These are phyloP conservation scores for Corymbia maculata DNA, from an alignment of 345 rosid genomes.

Conservation along the genomic window DNA sequence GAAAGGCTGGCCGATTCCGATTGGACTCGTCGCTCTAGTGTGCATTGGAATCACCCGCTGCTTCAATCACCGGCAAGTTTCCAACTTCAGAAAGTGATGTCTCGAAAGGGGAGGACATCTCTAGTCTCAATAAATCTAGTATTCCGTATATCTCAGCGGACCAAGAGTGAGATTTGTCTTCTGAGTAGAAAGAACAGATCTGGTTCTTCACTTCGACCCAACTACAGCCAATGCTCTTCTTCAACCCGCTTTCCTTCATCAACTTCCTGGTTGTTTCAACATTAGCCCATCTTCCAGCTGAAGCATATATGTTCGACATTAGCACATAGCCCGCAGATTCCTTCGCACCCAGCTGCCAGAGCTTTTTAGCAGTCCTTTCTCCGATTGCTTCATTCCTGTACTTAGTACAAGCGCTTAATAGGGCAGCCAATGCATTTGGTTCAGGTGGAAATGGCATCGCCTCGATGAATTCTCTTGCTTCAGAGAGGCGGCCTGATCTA, in stretches of 20 bases:
- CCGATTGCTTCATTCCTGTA: conserved; percentile 37
- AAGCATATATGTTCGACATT: conserved; percentile 53
- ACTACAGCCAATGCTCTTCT: conserved; percentile 39
- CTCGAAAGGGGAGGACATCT: conserved; percentile 13
- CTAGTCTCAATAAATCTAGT: conserved; percentile 28
- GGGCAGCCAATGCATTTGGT: conserved; percentile 35
- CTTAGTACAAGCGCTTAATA: conserved; percentile 43
- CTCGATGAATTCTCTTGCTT: conserved; percentile 43
- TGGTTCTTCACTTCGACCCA: conserved; percentile 44
- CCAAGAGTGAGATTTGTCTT: conserved; percentile 18
- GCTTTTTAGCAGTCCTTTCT: conserved; percentile 30
- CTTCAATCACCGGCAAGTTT: background rate
- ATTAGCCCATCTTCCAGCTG: conserved; percentile 47
- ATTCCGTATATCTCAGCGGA: conserved; percentile 21
- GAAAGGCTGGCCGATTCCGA: background rate
- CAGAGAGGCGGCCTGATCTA: conserved; percentile 42
- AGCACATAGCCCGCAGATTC: conserved; percentile 28
- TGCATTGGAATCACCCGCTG: background rate
- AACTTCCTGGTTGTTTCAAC: conserved; percentile 31
- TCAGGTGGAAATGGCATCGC: conserved; percentile 41
- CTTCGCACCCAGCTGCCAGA: conserved; percentile 19
- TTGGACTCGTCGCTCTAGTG: background rate
- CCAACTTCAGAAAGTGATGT: background rate
- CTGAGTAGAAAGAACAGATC: conserved; percentile 33
- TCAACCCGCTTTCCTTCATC: conserved; percentile 44